Conservation (phyloP, 2,329 filamentous ascomycete species). For the Exophiala xenobiotica region DNA sequence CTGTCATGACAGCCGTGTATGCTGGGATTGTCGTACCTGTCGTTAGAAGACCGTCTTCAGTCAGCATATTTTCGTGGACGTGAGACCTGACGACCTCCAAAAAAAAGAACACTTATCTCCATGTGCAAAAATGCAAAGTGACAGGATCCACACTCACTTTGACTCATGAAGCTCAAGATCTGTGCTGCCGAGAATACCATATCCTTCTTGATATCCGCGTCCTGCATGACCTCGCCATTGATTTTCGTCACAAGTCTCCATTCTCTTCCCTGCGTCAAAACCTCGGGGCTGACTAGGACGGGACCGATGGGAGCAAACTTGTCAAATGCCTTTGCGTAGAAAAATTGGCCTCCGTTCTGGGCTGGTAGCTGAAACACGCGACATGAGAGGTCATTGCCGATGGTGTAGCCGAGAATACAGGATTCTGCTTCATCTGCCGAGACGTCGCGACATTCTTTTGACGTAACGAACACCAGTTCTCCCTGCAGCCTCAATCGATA, state of each 20-base stretch:
- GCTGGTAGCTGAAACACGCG: slow-evolving; percentile 39
- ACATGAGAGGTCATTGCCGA: slow-evolving; percentile 41
- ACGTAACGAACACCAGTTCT: slow-evolving; percentile 13
- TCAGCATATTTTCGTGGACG: too few species aligned
- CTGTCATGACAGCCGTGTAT: slow-evolving; percentile 52
- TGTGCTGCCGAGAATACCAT: slow-evolving; percentile 48
- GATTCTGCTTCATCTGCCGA: slow-evolving; percentile 26
- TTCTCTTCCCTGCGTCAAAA: slow-evolving; percentile 37
- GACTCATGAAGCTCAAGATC: slow-evolving; percentile 46
- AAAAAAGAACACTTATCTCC: too few species aligned
- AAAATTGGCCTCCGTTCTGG: slow-evolving; percentile 35
- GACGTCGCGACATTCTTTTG: slow-evolving; percentile 9
- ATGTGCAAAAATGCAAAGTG: too few species aligned
- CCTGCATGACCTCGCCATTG: slow-evolving; percentile 47
- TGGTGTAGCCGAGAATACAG: slow-evolving; percentile 42
- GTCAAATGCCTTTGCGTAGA: slow-evolving; percentile 41
- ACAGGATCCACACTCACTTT: slow-evolving; percentile 30
- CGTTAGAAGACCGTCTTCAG: slow-evolving; percentile 39
- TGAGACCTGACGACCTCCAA: too few species aligned
- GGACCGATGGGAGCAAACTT: slow-evolving; percentile 46
- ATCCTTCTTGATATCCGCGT: slow-evolving; percentile 42
- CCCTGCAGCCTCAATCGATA: slow-evolving; percentile 1
- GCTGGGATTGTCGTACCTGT: slow-evolving; percentile 48
- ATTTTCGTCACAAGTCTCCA: slow-evolving; percentile 40
- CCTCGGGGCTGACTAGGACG: slow-evolving; percentile 36